Percentiles rank a stretch among this genome's conserved stretches.
Conservation (phyloP, 1,284 basidiomycete genomes). For the Ceratobasidium papillatum region DNA sequence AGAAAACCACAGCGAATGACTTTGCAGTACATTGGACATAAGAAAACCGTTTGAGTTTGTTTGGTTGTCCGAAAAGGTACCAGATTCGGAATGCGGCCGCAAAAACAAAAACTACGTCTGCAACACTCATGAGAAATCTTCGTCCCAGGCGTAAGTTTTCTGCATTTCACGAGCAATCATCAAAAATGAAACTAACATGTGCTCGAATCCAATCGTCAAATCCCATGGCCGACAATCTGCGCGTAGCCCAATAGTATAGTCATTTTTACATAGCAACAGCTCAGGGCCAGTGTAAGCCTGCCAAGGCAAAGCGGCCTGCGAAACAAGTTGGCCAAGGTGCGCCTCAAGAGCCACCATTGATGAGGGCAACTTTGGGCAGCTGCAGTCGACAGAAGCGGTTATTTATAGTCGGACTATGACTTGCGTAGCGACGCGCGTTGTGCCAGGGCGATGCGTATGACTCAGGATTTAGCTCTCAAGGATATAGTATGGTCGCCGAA, state of each 20-base stretch:
- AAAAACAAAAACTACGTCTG: background rate
- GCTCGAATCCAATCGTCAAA: constrained; percentile 14
- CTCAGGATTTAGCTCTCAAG: too few species aligned
- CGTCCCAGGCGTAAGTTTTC: background rate
- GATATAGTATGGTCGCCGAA: too few species aligned
- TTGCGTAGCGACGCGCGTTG: too few species aligned
- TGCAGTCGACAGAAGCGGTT: too few species aligned
- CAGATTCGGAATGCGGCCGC: background rate
- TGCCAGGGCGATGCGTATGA: too few species aligned
- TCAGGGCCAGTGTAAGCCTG: background rate
- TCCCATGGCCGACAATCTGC: constrained; percentile 7
- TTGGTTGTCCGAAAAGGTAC: background rate
- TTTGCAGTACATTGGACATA: background rate
- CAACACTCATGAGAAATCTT: background rate
- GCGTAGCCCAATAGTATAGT: background rate
- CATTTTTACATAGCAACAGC: constrained; percentile 3
- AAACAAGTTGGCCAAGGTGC: background rate
- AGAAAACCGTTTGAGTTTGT: background rate
- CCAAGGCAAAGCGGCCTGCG: background rate
- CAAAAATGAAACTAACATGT: background rate
- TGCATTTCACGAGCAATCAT: background rate
- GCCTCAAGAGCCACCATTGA: background rate
- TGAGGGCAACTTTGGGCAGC: background rate
- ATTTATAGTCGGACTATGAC: too few species aligned
- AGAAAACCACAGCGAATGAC: background rate